Evolutionary conservation across 1,284 basidiomycete species (phyloP), one percentile per base, ranked within the genome.

Genomic region (Cystobasidium pallidum): DNA sequence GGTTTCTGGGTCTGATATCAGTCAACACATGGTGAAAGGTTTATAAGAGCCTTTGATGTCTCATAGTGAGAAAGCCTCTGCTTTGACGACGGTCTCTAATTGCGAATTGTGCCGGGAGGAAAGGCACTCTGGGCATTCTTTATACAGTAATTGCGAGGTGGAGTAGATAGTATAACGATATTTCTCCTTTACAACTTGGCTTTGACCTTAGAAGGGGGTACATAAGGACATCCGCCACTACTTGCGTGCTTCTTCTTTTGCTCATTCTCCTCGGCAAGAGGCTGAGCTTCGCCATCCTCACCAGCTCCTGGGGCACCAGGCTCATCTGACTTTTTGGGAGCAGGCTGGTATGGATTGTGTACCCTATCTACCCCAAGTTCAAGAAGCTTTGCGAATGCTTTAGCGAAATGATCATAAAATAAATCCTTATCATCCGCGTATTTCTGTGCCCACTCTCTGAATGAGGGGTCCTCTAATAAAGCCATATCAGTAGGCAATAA

Each of bases 391-490:
- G 78, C 79, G 73, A 82, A 82, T 24, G 78, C 82, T 64, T 79
- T 79, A 17, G 84, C 78, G 75, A 86, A 86, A 78, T 86, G 83
- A 55, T 81, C 78, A 78, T 84, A 86, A 81, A 86, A 86, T 6
- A 82, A 78, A 54, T 84, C 82, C 75, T 83, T 81, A 79, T 86
- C 84, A 54, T 83, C 83, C 4, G 85, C 84, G 74, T 82, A 82
- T 70, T 81, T 81, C 68, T 83, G 80, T 8, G 84, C 83, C 79
- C 80, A 83, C 28, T 77, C 67, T 32, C 77, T 76, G 79, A 84
- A 83, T 68, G 79, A 74, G 17, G 77, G 64, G 73, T 83, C 82
- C 72, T 82, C 78, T 45, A 82, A 78, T 34, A 83, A 78, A 3
- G 82, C 82, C 76, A 82, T 81, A 79, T 83, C 82, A 32, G 82